Evolutionary conservation across 176 grass and related monocot genomes (phyloP).

Genomic region (Poa annua): DNA sequence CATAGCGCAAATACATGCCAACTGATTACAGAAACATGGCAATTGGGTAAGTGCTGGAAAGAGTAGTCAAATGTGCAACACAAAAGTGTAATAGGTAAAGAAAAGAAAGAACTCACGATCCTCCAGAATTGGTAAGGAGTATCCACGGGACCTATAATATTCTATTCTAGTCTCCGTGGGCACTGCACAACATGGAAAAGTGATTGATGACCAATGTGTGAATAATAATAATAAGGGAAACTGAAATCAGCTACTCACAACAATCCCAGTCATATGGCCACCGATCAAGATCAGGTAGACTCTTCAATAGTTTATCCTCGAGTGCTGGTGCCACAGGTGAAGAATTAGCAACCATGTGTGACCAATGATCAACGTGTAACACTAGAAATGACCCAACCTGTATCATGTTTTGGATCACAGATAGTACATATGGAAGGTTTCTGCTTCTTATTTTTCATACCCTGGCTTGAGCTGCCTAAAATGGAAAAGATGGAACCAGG

Average conservation of each 20-base stretch:
- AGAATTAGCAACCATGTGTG: neutral
- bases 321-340: neutral
- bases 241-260: neutral
- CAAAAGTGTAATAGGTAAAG: neutral
- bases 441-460: neutral
- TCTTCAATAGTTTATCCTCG: neutral
- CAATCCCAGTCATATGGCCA: neutral
- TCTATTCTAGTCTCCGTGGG: neutral
- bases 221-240: neutral
- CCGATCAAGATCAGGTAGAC: neutral
- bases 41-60: neutral
- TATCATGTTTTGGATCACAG: neutral
- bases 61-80: neutral
- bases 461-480: constrained; percentile 3
- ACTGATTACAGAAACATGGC: neutral
- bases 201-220: neutral
- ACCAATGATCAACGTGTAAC: neutral
- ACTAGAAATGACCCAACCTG: neutral
- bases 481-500: neutral
- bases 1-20: neutral
- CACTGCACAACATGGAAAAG: neutral
- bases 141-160: neutral
- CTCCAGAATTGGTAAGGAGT: neutral
- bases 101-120: neutral
- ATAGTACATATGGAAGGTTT: neutral